phyloP scores from a whole-genome alignment of 2,329 filamentous ascomycete genomes.

The Intubia oerlemansii region DNA sequence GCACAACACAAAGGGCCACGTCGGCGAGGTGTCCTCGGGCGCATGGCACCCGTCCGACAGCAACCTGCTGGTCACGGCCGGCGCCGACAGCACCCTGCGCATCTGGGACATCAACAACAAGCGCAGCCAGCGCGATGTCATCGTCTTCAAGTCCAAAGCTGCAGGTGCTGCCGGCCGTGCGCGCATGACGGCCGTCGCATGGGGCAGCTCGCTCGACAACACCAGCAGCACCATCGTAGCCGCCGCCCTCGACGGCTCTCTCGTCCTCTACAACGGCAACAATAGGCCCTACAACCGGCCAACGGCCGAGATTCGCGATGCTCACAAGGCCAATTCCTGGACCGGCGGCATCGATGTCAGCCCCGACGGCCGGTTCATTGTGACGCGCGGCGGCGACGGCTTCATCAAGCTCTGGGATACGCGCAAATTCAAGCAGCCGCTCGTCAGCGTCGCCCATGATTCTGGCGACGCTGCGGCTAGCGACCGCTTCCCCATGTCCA shows the following conservation, averaged over 20 bases:
- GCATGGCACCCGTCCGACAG: conserved; percentile 79
- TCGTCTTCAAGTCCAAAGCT: conserved; percentile 88
- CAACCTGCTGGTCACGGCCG: conserved; percentile 73
- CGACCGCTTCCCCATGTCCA: conserved; percentile 58
- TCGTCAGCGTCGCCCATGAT: conserved; percentile 62
- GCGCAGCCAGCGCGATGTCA: conserved; percentile 73
- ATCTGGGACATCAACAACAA: conserved; percentile 96
- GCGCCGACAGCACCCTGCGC: conserved; percentile 82
- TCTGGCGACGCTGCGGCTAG: conserved; percentile 71
- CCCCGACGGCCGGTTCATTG: conserved; percentile 69
- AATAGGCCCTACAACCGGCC: conserved; percentile 72
- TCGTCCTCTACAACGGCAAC: conserved; percentile 83
- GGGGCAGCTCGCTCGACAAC: conserved; percentile 60
- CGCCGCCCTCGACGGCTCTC: conserved; percentile 68
- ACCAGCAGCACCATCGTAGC: conserved; percentile 44
- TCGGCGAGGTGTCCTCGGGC: conserved; percentile 74
- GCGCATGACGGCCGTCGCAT: conserved; percentile 81
- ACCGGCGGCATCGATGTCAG: conserved; percentile 85
- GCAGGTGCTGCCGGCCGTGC: conserved; percentile 74
- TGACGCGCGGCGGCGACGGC: conserved; percentile 79
- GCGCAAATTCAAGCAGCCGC: conserved; percentile 78
- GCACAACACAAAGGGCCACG: conserved; percentile 92
- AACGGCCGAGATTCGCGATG: conserved; percentile 61
- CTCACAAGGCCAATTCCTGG: conserved; percentile 70
- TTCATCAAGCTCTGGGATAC: conserved; percentile 94